These are phyloP conservation scores for Trifolium repens DNA, from an alignment of 306 rosid species.

Conservation along the genomic window DNA sequence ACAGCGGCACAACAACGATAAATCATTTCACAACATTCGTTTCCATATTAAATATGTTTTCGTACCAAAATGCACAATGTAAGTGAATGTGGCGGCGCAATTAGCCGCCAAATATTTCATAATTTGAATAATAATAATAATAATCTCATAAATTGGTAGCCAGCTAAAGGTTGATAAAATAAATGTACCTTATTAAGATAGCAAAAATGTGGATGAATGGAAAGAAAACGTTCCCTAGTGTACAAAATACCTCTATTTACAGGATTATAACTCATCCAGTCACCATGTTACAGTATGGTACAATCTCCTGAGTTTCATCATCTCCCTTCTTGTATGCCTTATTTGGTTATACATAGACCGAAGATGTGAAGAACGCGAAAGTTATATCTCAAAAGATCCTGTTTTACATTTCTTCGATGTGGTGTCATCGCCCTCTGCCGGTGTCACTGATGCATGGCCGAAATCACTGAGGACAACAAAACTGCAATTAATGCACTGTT, in stretches of 20 bases:
- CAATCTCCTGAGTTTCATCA: slow-evolving; percentile 48
- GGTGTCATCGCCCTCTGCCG: slow-evolving; percentile 31
- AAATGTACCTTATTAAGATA: background rate
- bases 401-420: slow-evolving; percentile 28
- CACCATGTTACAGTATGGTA: slow-evolving; percentile 58
- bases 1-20: background rate
- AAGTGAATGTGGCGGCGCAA: slow-evolving; percentile 42
- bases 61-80: slow-evolving; percentile 1
- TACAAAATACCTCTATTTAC: slow-evolving; percentile 80
- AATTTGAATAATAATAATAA: slow-evolving; percentile 31
- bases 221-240: slow-evolving; percentile 52
- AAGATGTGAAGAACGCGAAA: slow-evolving; percentile 49
- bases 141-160: slow-evolving; percentile 27
- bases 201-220: slow-evolving; percentile 67
- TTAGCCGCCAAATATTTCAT: slow-evolving; percentile 40
- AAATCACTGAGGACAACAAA: slow-evolving; percentile 45
- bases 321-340: slow-evolving; percentile 46
- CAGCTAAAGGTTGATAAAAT: background rate
- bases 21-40: background rate
- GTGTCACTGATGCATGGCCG: slow-evolving; percentile 48
- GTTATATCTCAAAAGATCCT: slow-evolving; percentile 40
- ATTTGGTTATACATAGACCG: slow-evolving; percentile 52
- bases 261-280: slow-evolving; percentile 51
- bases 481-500: slow-evolving; percentile 19
- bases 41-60: background rate